A percentile compares a stretch with the other conserved stretches of the same genome.
phyloP scores from a whole-genome alignment of 179 eudicot species.

The Actinidia chinensis region DNA sequence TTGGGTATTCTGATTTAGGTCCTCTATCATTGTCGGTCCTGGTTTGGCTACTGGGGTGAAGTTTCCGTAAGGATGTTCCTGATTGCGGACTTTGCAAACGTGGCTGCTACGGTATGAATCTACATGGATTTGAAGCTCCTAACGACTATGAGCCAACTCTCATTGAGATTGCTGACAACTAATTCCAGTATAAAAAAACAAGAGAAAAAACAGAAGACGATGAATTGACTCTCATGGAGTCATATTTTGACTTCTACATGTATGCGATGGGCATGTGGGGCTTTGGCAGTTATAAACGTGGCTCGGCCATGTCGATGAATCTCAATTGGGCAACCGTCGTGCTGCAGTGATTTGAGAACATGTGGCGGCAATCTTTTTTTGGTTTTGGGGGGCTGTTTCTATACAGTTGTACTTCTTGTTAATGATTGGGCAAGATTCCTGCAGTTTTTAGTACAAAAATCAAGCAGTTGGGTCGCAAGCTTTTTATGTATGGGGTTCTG shows the following conservation, averaged over 20 bases:
- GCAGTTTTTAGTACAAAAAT: too few species aligned
- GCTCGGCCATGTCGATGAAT: background rate
- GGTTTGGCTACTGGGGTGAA: conserved; percentile 74
- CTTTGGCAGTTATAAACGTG: background rate
- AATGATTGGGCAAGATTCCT: too few species aligned
- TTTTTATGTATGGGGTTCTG: too few species aligned
- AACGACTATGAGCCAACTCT: conserved; percentile 80
- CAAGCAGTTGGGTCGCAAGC: too few species aligned
- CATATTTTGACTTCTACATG: too few species aligned
- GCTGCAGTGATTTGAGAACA: too few species aligned
- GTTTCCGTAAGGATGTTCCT: conserved; percentile 81
- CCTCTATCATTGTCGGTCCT: conserved; percentile 94
- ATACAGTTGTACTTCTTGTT: too few species aligned
- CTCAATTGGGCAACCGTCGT: background rate
- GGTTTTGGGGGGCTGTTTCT: too few species aligned
- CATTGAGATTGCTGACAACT: conserved; percentile 70
- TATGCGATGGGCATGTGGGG: background rate
- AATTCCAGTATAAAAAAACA: conserved; percentile 13
- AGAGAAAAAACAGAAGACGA: too few species aligned
- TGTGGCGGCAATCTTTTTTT: too few species aligned
- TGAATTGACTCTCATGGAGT: too few species aligned
- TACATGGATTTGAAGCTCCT: conserved; percentile 85
- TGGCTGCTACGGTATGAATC: conserved; percentile 88
- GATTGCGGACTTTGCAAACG: conserved; percentile 83
- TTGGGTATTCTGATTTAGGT: conserved; percentile 45